Conservation (phyloP, 2,329 filamentous ascomycete species). For the Cercospora sp. region DNA sequence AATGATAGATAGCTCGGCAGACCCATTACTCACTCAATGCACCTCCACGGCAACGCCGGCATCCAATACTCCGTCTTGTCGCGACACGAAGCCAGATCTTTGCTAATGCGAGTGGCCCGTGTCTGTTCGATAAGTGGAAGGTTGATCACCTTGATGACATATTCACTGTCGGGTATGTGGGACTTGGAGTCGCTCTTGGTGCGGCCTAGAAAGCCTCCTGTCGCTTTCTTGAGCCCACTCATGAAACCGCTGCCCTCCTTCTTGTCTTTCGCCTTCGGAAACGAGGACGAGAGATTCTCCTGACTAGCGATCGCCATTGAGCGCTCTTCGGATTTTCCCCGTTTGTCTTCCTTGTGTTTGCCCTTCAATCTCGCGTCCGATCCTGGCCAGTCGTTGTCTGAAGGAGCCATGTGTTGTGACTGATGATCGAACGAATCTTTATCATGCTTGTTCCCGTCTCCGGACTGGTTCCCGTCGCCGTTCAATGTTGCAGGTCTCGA, state of each 20-base stretch:
- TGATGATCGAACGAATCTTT: slow-evolving; percentile 29
- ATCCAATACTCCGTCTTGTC: slow-evolving; percentile 99
- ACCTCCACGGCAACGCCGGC: slow-evolving; percentile 92
- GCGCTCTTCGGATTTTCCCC: slow-evolving; percentile 39
- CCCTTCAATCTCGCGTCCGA: slow-evolving; percentile 29
- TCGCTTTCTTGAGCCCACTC: slow-evolving; percentile 33
- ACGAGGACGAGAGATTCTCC: slow-evolving; percentile 28
- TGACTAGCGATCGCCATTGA: slow-evolving; percentile 28
- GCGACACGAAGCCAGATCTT: slow-evolving; percentile 78
- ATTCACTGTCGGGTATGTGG: slow-evolving; percentile 70
- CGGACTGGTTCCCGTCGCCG: slow-evolving; percentile 21
- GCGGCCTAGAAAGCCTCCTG: slow-evolving; percentile 35
- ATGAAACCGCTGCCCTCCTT: slow-evolving; percentile 31
- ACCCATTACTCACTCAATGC: slow-evolving; percentile 68
- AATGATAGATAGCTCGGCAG: not conserved
- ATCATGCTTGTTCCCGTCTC: slow-evolving; percentile 12
- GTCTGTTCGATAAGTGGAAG: slow-evolving; percentile 84
- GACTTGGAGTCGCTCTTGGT: slow-evolving; percentile 65
- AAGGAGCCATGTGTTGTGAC: slow-evolving; percentile 34
- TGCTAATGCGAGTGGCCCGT: slow-evolving; percentile 86
- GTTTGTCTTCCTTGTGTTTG: slow-evolving; percentile 30
- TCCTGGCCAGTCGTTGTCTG: slow-evolving; percentile 31
- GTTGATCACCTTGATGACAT: slow-evolving; percentile 82
- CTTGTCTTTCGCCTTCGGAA: slow-evolving; percentile 29
- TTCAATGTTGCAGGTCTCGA: slow-evolving; percentile 22